Conservation (phyloP, 2,329 filamentous ascomycete species). For the Sphaerulina vaccinii region DNA sequence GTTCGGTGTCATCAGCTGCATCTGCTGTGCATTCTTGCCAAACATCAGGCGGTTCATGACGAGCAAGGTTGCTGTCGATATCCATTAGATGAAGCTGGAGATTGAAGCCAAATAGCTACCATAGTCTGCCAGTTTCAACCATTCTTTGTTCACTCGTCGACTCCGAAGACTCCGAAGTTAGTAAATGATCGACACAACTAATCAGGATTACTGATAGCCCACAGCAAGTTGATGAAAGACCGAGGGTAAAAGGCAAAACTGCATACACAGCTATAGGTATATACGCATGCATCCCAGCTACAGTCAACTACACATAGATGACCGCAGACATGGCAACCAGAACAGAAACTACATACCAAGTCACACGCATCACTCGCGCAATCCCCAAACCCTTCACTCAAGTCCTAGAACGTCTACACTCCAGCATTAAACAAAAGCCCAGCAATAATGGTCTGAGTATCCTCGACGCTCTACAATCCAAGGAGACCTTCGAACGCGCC, state of each 20-base stretch:
- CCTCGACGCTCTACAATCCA: constrained; percentile 19
- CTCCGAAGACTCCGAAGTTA: no score
- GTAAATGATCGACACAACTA: no score
- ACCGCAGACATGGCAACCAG: constrained; percentile 4
- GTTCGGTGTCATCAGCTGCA: constrained; percentile 25
- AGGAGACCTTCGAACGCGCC: constrained; percentile 14
- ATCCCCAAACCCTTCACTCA: constrained; percentile 18
- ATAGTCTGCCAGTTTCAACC: not conserved
- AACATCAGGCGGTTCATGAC: constrained; percentile 28
- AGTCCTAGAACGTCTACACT: constrained; percentile 19
- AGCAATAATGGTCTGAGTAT: constrained; percentile 13
- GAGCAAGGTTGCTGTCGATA: constrained; percentile 26
- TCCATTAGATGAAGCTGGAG: constrained; percentile 13
- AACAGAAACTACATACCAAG: constrained; percentile 12
- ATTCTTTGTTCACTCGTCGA: no score
- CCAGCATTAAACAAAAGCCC: constrained; percentile 19
- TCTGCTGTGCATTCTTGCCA: constrained; percentile 27
- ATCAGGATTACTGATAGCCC: no score
- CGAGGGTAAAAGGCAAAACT: no score
- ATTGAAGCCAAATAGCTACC: not conserved
- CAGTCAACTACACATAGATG: not conserved
- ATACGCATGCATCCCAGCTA: no score
- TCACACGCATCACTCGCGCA: constrained; percentile 18
- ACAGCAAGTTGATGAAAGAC: no score
- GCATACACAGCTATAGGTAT: no score